phyloP scores from a whole-genome alignment of 2,329 filamentous ascomycete species.

The Aspergillus fructus region DNA sequence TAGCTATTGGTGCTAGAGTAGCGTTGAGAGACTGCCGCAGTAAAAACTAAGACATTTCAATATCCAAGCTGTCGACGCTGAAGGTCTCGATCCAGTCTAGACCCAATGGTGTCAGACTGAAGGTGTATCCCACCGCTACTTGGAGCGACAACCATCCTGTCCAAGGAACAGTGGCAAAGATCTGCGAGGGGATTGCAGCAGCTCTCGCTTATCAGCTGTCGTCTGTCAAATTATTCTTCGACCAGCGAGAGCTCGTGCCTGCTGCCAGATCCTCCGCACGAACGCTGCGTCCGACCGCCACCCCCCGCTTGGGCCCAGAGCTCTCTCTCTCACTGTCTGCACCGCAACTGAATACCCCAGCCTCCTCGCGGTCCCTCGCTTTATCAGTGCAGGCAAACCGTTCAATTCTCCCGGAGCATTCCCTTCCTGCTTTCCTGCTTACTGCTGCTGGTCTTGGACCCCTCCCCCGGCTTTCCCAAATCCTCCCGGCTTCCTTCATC shows the following conservation, averaged over 20 bases:
- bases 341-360: slow-evolving; percentile 9
- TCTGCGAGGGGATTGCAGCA: background rate
- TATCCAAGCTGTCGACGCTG: background rate
- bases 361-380: slow-evolving; percentile 7
- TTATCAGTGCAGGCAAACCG: slow-evolving; percentile 4
- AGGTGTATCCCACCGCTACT: slow-evolving; percentile 10
- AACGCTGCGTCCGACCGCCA: slow-evolving; percentile 11
- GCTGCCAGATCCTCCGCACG: slow-evolving; percentile 10
- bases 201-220: background rate
- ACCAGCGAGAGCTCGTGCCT: background rate
- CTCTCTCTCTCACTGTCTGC: background rate
- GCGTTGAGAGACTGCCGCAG: no score
- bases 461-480: background rate
- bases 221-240: no score
- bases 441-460: no score
- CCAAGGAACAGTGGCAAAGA: background rate
- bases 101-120: background rate
- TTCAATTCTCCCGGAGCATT: slow-evolving; percentile 1
- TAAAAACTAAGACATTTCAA: no score
- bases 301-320: slow-evolving; percentile 16
- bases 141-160: background rate
- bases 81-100: background rate
- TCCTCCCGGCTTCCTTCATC: background rate
- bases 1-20: no score
- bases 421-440: no score